A percentile compares a stretch with the other conserved stretches of the same genome.
These are phyloP conservation scores for Trypanosoma boissoni DNA, from an alignment of 208 protist species.

Conservation along the genomic window DNA sequence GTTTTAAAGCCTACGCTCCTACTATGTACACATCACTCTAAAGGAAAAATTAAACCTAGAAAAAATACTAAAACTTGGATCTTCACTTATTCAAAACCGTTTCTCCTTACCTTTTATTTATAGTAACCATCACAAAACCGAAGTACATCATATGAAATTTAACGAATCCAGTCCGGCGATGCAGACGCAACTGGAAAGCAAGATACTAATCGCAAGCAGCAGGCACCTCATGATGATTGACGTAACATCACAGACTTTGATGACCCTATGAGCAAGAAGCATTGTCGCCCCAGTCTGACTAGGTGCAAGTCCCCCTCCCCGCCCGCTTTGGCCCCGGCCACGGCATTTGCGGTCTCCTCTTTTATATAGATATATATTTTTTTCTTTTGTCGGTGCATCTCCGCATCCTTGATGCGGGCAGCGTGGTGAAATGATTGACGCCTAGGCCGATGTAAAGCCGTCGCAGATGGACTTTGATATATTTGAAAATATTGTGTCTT, in stretches of 20 bases:
- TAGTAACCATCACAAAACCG: too few relatives aligned
- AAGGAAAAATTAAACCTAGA: too few relatives aligned
- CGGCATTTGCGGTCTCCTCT: background rate
- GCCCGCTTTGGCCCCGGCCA: background rate
- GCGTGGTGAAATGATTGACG: slow-evolving; percentile 25
- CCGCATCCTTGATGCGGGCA: background rate
- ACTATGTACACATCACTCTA: too few relatives aligned
- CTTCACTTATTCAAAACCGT: too few relatives aligned
- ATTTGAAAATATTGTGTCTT: background rate
- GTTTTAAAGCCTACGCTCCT: too few relatives aligned
- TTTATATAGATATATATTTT: background rate
- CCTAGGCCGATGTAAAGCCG: slow-evolving; percentile 43
- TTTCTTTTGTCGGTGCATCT: background rate
- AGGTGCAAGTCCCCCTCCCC: background rate
- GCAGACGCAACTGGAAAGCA: slow-evolving; percentile 21
- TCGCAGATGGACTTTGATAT: slow-evolving; percentile 38
- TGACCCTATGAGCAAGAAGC: slow-evolving; percentile 23
- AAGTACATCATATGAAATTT: background rate
- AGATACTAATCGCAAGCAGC: slow-evolving; percentile 12
- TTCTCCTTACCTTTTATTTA: too few relatives aligned
- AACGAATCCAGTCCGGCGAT: background rate
- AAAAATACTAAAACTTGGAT: too few relatives aligned
- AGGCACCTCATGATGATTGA: slow-evolving; percentile 20
- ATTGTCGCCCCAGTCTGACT: slow-evolving; percentile 30
- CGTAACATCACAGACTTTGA: slow-evolving; percentile 38